Base-by-base conservation (phyloP, 139 green algal species). In the Coelastrella sp. region DNA sequence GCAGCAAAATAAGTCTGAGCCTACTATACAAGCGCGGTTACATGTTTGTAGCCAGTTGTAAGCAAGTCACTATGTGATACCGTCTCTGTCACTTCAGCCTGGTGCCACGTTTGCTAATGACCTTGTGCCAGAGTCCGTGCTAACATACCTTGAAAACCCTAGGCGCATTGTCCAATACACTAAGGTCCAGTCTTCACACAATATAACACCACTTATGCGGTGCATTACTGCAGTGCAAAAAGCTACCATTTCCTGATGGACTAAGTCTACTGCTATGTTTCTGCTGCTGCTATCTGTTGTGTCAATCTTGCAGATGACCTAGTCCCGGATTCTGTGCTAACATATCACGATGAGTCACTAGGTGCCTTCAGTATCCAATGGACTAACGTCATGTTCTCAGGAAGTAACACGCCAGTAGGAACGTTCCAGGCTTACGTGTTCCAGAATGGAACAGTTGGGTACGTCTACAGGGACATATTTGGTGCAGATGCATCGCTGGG, bases 401-500 rank as follows among this genome's bases (percentile, higher is more conserved):
- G 64, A 54, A 87, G 65, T 16, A 71, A 20, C 64, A 32, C 74
- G 22, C 82, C 59, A 8, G 7, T 87, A 3, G 82, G 82, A 79
- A 87, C 82, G 14, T 87, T 87, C 82, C 82, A 87, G 14, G 82
- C 82, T 5, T 54, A 65, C 0, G 2, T 87, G 16, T 87, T 66
- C 16, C 54, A 8, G 3, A 88, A 88, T 56, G 83, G 83, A 32
- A 88, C 20, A 6, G 19, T 88, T 11, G 83, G 58, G 3, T 88
- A 88, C n/a, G 68, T 88, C 0, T 88, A 88, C 83, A 73, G 83
- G 10, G 83, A 88, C 54, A 11, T 88, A 54, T 80, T 61, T 14
- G 83, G 83, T n/a, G 22, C 66, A 4, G 83, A 88, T 13, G 65
- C 56, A 13, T 58, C 58, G 4, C 56, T 88, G 1, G 83, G 83